phyloP scores from a whole-genome alignment of 257 asterid species.

The Gardenia jasminoides region DNA sequence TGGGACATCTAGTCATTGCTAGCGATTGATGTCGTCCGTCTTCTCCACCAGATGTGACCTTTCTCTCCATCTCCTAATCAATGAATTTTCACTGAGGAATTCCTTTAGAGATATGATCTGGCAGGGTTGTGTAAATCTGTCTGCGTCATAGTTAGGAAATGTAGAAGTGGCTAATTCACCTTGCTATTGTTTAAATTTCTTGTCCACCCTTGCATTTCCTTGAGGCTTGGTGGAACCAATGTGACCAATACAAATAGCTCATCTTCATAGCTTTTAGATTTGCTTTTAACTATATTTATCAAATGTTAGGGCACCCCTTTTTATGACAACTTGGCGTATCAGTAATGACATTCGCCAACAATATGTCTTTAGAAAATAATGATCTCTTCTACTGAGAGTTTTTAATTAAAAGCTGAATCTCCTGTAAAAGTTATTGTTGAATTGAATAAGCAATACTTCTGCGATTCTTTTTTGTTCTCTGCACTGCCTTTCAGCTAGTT shows the following conservation, averaged over 20 bases:
- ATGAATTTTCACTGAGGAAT: background rate
- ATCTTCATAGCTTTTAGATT: background rate
- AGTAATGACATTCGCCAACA: background rate
- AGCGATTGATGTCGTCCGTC: background rate
- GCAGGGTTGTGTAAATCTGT: background rate
- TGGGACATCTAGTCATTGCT: background rate
- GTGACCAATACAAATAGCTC: background rate
- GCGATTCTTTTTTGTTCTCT: slow-evolving; percentile 6
- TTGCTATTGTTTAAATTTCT: background rate
- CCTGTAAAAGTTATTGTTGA: background rate
- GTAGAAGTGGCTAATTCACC: background rate
- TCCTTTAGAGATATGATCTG: background rate
- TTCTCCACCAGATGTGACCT: background rate
- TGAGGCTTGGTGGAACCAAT: background rate
- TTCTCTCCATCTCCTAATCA: background rate
- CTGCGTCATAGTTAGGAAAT: background rate
- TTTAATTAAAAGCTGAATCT: background rate
- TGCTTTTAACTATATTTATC: background rate
- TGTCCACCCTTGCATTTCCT: slow-evolving; percentile 2
- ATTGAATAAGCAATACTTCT: background rate
- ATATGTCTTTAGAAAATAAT: background rate
- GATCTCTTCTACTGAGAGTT: background rate
- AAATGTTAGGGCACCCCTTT: background rate
- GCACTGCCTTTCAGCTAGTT: background rate
- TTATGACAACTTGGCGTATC: background rate